Evolutionary conservation across 345 rosid species (phyloP).

Genomic region (Lagerstroemia speciosa): DNA sequence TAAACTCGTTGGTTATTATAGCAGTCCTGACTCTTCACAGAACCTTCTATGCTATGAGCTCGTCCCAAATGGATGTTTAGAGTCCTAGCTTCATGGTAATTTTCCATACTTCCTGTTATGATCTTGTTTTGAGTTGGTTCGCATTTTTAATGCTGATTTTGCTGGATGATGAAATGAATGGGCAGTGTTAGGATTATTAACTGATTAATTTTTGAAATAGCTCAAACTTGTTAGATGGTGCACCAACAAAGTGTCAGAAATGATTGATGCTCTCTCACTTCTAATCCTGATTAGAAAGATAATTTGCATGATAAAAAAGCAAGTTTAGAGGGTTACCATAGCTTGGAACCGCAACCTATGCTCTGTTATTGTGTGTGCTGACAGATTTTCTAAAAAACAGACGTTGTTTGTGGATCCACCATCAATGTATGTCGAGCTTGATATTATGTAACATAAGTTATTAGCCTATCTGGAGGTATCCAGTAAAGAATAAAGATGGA

Average conservation of each 20-base stretch:
- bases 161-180: too few species aligned
- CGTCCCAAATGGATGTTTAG: slow-evolving; percentile 94
- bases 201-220: neutral
- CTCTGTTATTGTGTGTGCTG: neutral
- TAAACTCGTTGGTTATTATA: slow-evolving; percentile 93
- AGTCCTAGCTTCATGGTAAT: slow-evolving; percentile 97
- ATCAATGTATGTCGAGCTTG: neutral
- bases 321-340: neutral
- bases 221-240: neutral
- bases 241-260: neutral
- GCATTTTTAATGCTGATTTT: neutral
- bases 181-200: neutral
- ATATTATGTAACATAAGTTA: neutral
- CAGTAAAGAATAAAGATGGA: too few species aligned
- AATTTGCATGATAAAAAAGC: neutral
- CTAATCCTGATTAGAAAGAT: too few species aligned
- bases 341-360: neutral
- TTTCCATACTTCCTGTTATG: neutral
- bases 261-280: neutral
- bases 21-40: slow-evolving; percentile 84
- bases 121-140: neutral
- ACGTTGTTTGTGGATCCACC: neutral
- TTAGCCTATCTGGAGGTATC: neutral
- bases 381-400: neutral
- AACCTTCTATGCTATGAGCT: slow-evolving; percentile 94